Evolutionary conservation across 2,329 filamentous ascomycete genomes (phyloP).

Genomic region (Ascochyta rabiei): DNA sequence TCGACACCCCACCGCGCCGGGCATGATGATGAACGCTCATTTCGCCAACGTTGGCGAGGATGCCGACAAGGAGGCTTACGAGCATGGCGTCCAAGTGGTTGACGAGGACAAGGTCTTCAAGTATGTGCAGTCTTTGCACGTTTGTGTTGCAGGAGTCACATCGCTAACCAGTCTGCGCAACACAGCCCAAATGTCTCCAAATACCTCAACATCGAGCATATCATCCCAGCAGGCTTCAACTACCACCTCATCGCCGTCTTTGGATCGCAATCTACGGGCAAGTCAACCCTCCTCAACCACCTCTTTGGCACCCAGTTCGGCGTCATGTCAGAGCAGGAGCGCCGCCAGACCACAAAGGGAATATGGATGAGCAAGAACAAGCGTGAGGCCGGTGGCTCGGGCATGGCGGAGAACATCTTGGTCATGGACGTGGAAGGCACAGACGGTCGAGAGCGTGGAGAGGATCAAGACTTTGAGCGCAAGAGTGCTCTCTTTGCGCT

Average conservation of each 20-base stretch:
- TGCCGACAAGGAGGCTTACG: constrained; percentile 71
- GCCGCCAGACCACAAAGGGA: constrained; percentile 96
- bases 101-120: constrained; percentile 97
- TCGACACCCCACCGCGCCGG: constrained; percentile 51
- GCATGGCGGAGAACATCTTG: constrained; percentile 96
- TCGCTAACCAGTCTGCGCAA: constrained; percentile 29
- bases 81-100: constrained; percentile 95
- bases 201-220: constrained; percentile 79
- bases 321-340: constrained; percentile 94
- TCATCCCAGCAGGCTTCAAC: constrained; percentile 92
- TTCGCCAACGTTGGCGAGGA: constrained; percentile 73
- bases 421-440: constrained; percentile 99
- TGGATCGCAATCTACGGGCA: constrained; percentile 96
- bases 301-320: constrained; percentile 96
- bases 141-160: background rate
- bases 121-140: constrained; percentile 58
- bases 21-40: constrained; percentile 73
- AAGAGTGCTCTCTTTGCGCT: constrained; percentile 97
- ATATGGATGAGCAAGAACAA: constrained; percentile 99
- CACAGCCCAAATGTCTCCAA: constrained; percentile 74
- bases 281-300: constrained; percentile 94
- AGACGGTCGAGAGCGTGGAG: constrained; percentile 91
- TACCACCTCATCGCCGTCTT: constrained; percentile 99
- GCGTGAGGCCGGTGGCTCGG: constrained; percentile 54
- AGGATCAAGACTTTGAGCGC: constrained; percentile 98